A percentile compares a stretch with the other conserved stretches of the same genome.
Evolutionary conservation across 2,329 filamentous ascomycete genomes (phyloP).

Genomic region (Escovopsis sp.): DNA sequence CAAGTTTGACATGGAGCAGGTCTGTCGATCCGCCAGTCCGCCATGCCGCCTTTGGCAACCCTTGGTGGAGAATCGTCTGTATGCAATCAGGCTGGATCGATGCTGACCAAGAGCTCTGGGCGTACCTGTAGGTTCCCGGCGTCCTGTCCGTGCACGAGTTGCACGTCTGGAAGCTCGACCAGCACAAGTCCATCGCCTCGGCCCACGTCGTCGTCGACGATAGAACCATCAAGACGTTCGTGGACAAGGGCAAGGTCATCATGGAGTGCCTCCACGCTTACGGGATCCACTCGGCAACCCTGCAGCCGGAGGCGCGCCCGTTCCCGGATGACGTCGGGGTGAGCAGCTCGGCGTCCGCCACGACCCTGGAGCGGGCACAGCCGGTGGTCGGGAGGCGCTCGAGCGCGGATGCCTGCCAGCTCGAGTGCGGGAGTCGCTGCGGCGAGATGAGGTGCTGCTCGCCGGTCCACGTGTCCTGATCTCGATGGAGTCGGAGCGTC

Average conservation of each 20-base stretch:
- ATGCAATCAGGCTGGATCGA: background rate
- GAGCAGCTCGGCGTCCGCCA: conserved; percentile 5
- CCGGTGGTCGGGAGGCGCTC: conserved; percentile 10
- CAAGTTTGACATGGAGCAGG: conserved; percentile 53
- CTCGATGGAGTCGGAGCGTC: background rate
- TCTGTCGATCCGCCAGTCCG: conserved; percentile 12
- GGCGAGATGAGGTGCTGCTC: conserved; percentile 37
- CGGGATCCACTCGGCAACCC: conserved; percentile 55
- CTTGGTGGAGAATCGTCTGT: too few relatives aligned
- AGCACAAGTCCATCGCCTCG: conserved; percentile 54
- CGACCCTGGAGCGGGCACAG: background rate
- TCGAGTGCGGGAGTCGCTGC: conserved; percentile 36
- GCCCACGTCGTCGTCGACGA: conserved; percentile 52
- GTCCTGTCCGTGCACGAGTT: conserved; percentile 55
- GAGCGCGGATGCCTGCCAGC: conserved; percentile 27
- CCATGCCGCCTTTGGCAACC: too few relatives aligned
- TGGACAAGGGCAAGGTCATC: conserved; percentile 44
- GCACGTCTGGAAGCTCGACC: conserved; percentile 60
- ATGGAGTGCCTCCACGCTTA: conserved; percentile 59
- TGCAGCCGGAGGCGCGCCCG: conserved; percentile 46
- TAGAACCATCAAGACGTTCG: conserved; percentile 41
- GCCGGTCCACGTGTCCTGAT: conserved; percentile 1
- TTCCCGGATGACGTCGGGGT: background rate
- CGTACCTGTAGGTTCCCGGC: conserved; percentile 40
- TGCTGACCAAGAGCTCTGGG: background rate